Conservation (phyloP, 2,329 filamentous ascomycete species). For the Phialemoniopsis sp. region DNA sequence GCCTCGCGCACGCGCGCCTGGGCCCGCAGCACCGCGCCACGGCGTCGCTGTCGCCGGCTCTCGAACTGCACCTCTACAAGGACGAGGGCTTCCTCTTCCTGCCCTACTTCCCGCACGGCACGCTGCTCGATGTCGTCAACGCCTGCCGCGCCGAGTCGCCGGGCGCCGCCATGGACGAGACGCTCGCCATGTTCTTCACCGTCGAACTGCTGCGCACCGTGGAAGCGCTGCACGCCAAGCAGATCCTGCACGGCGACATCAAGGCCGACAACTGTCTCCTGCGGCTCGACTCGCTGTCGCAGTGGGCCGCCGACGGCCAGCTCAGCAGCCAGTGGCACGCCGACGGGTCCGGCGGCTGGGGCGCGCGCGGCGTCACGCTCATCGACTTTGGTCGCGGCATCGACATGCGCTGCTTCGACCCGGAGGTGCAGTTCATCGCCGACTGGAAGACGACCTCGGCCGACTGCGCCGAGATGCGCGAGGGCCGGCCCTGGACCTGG, state of each 20-base stretch:
- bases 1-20: constrained; percentile 72
- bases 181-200: constrained; percentile 90
- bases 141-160: constrained; percentile 65
- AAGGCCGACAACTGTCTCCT: constrained; percentile 95
- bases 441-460: constrained; percentile 88
- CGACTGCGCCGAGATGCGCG: constrained; percentile 94
- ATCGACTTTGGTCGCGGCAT: constrained; percentile 96
- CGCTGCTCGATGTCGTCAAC: constrained; percentile 92
- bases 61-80: constrained; percentile 87
- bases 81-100: constrained; percentile 89
- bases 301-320: constrained; percentile 18
- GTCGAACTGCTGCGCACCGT: constrained; percentile 88
- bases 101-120: constrained; percentile 84
- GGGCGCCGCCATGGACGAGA: constrained; percentile 79
- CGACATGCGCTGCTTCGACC: constrained; percentile 81
- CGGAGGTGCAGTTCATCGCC: constrained; percentile 81
- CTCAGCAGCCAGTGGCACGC: constrained; percentile 65
- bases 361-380: constrained; percentile 71
- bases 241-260: constrained; percentile 85
- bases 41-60: constrained; percentile 75
- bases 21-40: constrained; percentile 66
- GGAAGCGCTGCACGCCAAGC: constrained; percentile 76
- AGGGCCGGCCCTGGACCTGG: constrained; percentile 92
- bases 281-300: constrained; percentile 60
- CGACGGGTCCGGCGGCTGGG: constrained; percentile 76